Base-by-base conservation (phyloP, 805 yeast genomes). In the Candida rishiriensis region DNA sequence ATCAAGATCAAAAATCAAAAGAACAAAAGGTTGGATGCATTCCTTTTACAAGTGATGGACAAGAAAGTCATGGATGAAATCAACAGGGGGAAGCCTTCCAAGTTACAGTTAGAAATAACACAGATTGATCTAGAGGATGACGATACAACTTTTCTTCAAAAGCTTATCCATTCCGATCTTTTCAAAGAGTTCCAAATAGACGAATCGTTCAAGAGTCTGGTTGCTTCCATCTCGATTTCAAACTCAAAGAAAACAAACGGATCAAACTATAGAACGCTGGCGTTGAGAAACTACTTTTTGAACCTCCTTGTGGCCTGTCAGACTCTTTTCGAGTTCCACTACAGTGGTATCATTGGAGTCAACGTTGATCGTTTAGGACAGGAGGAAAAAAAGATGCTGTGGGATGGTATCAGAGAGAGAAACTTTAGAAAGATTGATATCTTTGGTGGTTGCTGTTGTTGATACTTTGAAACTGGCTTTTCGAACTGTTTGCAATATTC, bases 261-360 rank as follows among this genome's bases (percentile, higher is more conserved):
- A 3, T 33, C 39, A 8, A 31, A 44, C 26, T 72, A 63, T 42
- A 71, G 69, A 55, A 70, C 70, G 40, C 66, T 73, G 21, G 78
- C 79, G 4, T 55, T 75, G 29, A 55, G 78, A 41, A 75, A 76
- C 57, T 76, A 72, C 48, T 62, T 76, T 44, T 64, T 76, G n/a
- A 76, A 76, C 55, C 58, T 76, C 43, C 71, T 78, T 11, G 80
- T 78, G 11, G 81, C 80, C 3, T 73, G 78, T 8, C 75, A 78
- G 36, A 75, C 81, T 0, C 72, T 77, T 8, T 67, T 71, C 46
- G 81, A 75, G 52, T 75, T 72, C 54, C 69, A 73, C 48, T 50
- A 68, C 38, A 65, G 66, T 49, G 43, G 40, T 16, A 34, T 46
- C 26, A 59, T 49, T 47, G 58, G 57, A 3, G 50, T 49, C 11